Evolutionary conservation across 179 eudicot genomes (phyloP).

Genomic region (Heliamphora pulchella): DNA sequence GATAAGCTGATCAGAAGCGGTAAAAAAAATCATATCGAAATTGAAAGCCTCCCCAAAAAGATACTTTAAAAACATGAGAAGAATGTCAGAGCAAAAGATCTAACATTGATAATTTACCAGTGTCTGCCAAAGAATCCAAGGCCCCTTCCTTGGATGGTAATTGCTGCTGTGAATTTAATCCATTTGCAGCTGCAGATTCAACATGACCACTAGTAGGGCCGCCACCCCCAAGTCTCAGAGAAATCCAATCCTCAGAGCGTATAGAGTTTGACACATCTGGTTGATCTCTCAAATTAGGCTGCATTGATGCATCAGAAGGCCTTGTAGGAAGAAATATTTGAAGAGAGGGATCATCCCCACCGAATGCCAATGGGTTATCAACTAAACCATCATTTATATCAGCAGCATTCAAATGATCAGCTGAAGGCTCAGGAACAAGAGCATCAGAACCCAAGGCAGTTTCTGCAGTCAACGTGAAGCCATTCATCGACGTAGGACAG

Average conservation of each 20-base stretch:
- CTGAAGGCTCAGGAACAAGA: slow-evolving; percentile 38
- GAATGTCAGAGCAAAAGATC: not conserved
- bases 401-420: slow-evolving; percentile 31
- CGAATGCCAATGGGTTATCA: slow-evolving; percentile 71
- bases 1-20: not conserved
- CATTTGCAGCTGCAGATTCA: slow-evolving; percentile 37
- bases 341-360: slow-evolving; percentile 81
- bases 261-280: slow-evolving; percentile 50
- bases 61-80: not conserved
- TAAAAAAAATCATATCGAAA: not conserved
- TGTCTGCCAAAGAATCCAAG: slow-evolving; percentile 44
- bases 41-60: not conserved
- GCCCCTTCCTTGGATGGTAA: slow-evolving; percentile 39
- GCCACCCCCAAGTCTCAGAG: slow-evolving; percentile 82
- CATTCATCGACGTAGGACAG: slow-evolving; percentile 48
- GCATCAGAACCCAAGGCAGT: slow-evolving; percentile 42
- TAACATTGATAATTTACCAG: slow-evolving; percentile 40
- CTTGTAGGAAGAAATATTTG: slow-evolving; percentile 84
- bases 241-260: slow-evolving; percentile 77
- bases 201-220: slow-evolving; percentile 31
- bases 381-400: slow-evolving; percentile 63
- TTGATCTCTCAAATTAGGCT: slow-evolving; percentile 42
- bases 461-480: slow-evolving; percentile 45
- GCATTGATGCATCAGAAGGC: slow-evolving; percentile 54
- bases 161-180: slow-evolving; percentile 37